Conservation (phyloP, 2,329 filamentous ascomycete genomes). For the Calycina herbarum region DNA sequence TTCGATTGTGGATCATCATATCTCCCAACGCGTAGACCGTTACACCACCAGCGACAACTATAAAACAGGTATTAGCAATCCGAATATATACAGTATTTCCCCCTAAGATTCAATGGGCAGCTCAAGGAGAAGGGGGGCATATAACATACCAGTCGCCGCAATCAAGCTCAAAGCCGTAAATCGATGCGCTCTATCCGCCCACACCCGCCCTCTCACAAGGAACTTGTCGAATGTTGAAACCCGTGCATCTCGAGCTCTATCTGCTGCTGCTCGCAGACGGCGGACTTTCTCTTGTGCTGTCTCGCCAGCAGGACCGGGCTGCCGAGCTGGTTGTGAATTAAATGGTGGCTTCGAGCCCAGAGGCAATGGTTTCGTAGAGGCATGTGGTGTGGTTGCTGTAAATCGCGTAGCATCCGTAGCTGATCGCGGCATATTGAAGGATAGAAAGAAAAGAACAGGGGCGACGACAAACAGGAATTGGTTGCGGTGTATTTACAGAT, state of each 20-base stretch:
- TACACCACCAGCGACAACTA: slow-evolving; percentile 59
- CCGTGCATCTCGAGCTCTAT: slow-evolving; percentile 36
- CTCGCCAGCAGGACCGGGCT: slow-evolving; percentile 33
- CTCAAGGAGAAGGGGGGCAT: background rate
- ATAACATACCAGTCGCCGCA: slow-evolving; percentile 36
- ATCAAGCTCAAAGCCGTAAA: slow-evolving; percentile 39
- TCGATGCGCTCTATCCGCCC: slow-evolving; percentile 40
- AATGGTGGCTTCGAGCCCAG: slow-evolving; percentile 29
- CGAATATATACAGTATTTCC: background rate
- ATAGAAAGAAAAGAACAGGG: background rate
- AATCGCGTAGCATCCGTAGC: slow-evolving; percentile 80
- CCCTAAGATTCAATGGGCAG: background rate
- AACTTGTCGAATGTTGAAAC: slow-evolving; percentile 36
- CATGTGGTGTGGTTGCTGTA: slow-evolving; percentile 69
- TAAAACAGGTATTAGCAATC: slow-evolving; percentile 18
- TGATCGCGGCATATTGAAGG: slow-evolving; percentile 56
- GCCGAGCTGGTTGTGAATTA: slow-evolving; percentile 19
- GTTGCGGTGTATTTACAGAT: slow-evolving; percentile 25
- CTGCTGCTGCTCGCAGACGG: slow-evolving; percentile 39
- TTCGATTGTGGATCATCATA: slow-evolving; percentile 67
- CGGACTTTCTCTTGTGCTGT: slow-evolving; percentile 40
- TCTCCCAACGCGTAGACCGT: slow-evolving; percentile 65
- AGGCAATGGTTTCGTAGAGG: slow-evolving; percentile 57
- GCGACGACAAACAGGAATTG: background rate
- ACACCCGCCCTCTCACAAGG: slow-evolving; percentile 36